Conservation (phyloP, 306 rosid genomes). For the Glycine tomentella region DNA sequence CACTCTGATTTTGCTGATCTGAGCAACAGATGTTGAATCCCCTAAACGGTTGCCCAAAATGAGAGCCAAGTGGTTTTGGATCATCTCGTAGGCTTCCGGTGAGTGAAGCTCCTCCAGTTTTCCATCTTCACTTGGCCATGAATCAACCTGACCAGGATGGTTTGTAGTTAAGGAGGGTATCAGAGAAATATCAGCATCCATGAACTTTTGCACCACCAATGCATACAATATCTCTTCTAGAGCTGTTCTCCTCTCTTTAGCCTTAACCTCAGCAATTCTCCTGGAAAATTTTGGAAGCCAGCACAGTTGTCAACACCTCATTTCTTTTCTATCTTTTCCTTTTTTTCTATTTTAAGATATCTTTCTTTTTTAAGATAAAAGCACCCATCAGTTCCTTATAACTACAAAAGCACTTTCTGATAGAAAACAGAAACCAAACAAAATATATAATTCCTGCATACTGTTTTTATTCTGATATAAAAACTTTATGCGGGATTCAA, state of each 20-base stretch:
- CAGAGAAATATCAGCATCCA: conserved; percentile 82
- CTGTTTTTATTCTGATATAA: background rate
- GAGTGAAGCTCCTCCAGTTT: conserved; percentile 81
- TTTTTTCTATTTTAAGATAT: background rate
- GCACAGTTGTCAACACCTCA: conserved; percentile 10
- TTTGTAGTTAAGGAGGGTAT: conserved; percentile 65
- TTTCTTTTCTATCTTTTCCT: background rate
- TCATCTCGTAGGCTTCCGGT: conserved; percentile 88
- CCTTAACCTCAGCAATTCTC: conserved; percentile 95
- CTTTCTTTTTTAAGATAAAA: conserved; percentile 2
- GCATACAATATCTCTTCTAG: conserved; percentile 87
- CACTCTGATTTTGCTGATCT: conserved; percentile 80
- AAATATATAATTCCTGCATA: conserved; percentile 15
- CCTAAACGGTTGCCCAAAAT: conserved; percentile 71
- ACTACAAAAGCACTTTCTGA: conserved; percentile 1
- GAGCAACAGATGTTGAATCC: conserved; percentile 77
- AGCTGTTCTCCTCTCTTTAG: conserved; percentile 75
- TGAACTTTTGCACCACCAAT: conserved; percentile 84
- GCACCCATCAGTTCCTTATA: background rate
- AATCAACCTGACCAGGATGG: conserved; percentile 69
- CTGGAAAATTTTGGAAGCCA: conserved; percentile 56
- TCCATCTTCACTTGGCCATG: conserved; percentile 76
- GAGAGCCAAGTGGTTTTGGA: conserved; percentile 80
- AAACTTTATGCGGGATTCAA: background rate
- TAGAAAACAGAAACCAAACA: background rate